phyloP scores from a whole-genome alignment of 2,329 filamentous ascomycete species.

The Clonostachys chloroleuca region DNA sequence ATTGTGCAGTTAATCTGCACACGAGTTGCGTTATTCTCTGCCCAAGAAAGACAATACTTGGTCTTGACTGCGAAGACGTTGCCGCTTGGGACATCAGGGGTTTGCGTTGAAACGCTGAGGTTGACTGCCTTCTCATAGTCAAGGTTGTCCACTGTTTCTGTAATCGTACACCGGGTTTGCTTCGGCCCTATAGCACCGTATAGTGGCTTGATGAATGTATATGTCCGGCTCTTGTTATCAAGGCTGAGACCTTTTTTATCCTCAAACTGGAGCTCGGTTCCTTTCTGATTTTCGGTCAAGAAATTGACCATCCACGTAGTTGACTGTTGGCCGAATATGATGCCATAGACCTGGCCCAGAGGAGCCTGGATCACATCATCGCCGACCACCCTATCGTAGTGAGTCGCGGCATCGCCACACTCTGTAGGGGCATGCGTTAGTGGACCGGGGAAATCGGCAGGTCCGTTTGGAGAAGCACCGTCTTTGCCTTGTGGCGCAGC shows the following conservation, averaged over 20 bases:
- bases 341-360: constrained; percentile 83
- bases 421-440: constrained; percentile 77
- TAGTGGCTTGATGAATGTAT: constrained; percentile 89
- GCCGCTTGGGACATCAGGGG: constrained; percentile 90
- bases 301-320: constrained; percentile 81
- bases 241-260: constrained; percentile 74
- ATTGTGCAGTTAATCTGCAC: constrained; percentile 85
- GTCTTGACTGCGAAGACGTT: constrained; percentile 92
- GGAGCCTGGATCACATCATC: constrained; percentile 86
- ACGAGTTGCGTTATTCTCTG: constrained; percentile 77
- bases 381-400: constrained; percentile 80
- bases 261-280: constrained; percentile 79
- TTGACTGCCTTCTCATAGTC: constrained; percentile 86
- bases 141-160: constrained; percentile 75
- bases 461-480: constrained; percentile 21
- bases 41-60: constrained; percentile 92
- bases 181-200: constrained; percentile 80
- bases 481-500: constrained; percentile 1
- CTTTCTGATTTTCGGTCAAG: constrained; percentile 83
- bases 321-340: constrained; percentile 82
- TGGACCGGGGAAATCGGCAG: constrained; percentile 79
- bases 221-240: constrained; percentile 71
- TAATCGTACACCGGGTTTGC: constrained; percentile 91
- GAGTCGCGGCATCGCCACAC: constrained; percentile 71
- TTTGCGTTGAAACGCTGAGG: constrained; percentile 79